These are phyloP conservation scores for Lodderomyces orthopsilosis DNA, from an alignment of 1,139 yeast genomes.

Conservation along the genomic window DNA sequence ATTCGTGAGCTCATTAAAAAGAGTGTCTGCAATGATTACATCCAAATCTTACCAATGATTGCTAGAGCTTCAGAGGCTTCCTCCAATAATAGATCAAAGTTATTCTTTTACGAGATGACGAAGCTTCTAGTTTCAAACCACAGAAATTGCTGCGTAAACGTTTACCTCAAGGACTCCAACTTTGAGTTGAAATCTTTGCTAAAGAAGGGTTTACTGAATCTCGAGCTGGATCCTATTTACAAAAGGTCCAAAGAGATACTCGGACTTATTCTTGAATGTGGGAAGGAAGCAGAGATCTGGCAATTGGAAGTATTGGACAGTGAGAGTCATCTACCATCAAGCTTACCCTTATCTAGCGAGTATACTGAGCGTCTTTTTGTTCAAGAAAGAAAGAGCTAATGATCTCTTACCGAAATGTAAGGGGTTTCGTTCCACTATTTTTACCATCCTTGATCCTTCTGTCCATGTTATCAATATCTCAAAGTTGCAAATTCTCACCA, in stretches of 20 bases:
- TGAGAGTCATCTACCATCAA: neutral
- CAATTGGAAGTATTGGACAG: slow-evolving; percentile 21
- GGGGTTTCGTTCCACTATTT: neutral
- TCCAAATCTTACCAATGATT: slow-evolving; percentile 26
- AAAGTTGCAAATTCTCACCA: neutral
- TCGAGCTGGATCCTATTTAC: slow-evolving; percentile 18
- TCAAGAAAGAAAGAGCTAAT: neutral
- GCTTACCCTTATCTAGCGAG: slow-evolving; percentile 11
- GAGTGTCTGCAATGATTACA: slow-evolving; percentile 29
- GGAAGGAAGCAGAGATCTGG: slow-evolving; percentile 13
- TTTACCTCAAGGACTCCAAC: slow-evolving; percentile 23
- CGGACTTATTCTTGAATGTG: slow-evolving; percentile 6
- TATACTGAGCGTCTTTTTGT: slow-evolving; percentile 14
- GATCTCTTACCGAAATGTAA: no score
- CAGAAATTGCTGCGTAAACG: slow-evolving; percentile 34
- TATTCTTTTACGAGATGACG: slow-evolving; percentile 28
- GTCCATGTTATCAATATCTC: neutral
- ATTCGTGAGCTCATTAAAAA: slow-evolving; percentile 22
- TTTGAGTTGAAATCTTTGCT: slow-evolving; percentile 27
- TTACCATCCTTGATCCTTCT: neutral
- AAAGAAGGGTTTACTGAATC: slow-evolving; percentile 31
- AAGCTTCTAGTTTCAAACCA: slow-evolving; percentile 27
- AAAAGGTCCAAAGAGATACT: slow-evolving; percentile 24
- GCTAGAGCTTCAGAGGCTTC: slow-evolving; percentile 2
- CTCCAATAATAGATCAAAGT: slow-evolving; percentile 14